phyloP scores from a whole-genome alignment of 1,284 basidiomycete species.

The Heimioporus punctisporus region DNA sequence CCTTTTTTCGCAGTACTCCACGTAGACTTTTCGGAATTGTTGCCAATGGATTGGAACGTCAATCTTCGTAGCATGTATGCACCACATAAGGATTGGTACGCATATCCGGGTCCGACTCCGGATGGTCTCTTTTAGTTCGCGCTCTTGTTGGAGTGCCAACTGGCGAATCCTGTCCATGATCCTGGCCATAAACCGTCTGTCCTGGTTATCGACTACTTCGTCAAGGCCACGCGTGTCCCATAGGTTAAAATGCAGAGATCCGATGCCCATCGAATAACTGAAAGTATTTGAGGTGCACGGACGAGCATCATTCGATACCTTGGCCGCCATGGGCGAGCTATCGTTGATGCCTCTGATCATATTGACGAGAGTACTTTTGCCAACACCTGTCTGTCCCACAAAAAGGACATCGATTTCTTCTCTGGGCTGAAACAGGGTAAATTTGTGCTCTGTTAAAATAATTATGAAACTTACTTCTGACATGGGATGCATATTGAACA shows the following conservation, averaged over 20 bases:
- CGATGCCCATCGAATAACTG: conserved; percentile 8
- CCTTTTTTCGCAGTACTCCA: conserved; percentile 25
- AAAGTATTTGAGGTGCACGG: conserved; percentile 21
- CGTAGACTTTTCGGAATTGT: conserved; percentile 24
- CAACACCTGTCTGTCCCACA: conserved; percentile 27
- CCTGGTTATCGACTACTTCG: conserved; percentile 17
- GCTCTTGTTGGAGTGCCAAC: conserved; percentile 12
- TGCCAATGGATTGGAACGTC: conserved; percentile 17
- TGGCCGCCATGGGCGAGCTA: conserved; percentile 1
- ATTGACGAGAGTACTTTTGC: conserved; percentile 28
- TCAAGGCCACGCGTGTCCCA: conserved; percentile 30
- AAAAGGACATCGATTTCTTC: conserved; percentile 21
- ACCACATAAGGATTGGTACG: conserved; percentile 26
- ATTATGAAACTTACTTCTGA: too few relatives aligned
- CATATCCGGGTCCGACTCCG: conserved; percentile 1
- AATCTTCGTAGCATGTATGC: conserved; percentile 26
- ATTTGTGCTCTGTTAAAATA: too few relatives aligned
- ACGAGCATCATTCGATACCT: conserved; percentile 16
- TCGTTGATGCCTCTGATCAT: conserved; percentile 23
- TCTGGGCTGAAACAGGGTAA: conserved; percentile 4
- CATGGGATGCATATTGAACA: too few relatives aligned
- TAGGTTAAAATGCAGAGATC: conserved; percentile 13
- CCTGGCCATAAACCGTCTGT: conserved; percentile 6
- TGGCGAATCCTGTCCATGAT: conserved; percentile 13
- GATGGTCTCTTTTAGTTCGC: conserved; percentile 21